Evolutionary conservation across 2,329 filamentous ascomycete genomes (phyloP).

Genomic region (Paecilomyces sp.): DNA sequence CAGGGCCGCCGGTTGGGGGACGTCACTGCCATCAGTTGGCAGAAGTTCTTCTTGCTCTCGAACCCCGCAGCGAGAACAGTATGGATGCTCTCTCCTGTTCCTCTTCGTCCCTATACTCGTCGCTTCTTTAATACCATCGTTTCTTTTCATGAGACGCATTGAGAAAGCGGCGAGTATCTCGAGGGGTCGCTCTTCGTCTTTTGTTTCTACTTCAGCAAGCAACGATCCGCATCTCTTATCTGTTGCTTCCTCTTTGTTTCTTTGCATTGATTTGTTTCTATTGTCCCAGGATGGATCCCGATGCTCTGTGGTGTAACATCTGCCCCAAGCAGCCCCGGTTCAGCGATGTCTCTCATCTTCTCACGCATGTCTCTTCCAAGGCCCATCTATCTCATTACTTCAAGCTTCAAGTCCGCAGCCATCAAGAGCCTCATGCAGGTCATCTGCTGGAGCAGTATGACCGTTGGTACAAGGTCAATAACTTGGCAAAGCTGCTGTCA

Average conservation of each 20-base stretch:
- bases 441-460: constrained; percentile 62
- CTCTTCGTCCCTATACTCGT: constrained; percentile 8
- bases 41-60: neutral
- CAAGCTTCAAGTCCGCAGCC: constrained; percentile 67
- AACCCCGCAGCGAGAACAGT: neutral
- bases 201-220: constrained; percentile 16
- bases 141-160: constrained; percentile 7
- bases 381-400: constrained; percentile 82
- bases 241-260: constrained; percentile 15
- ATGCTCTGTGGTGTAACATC: constrained; percentile 72
- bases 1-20: neutral
- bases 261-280: constrained; percentile 5
- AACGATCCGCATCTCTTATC: constrained; percentile 14
- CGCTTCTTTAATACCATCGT: constrained; percentile 13
- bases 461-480: constrained; percentile 67
- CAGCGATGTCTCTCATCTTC: constrained; percentile 82
- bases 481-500: constrained; percentile 65
- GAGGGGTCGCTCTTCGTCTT: constrained; percentile 10
- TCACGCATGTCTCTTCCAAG: constrained; percentile 90
- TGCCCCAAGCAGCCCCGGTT: constrained; percentile 75
- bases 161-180: constrained; percentile 11
- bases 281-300: constrained; percentile 33
- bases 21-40: neutral
- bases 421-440: constrained; percentile 59
- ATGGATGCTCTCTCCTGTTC: neutral